Base-by-base conservation (phyloP, 106 monocot species). In the Dioscorea alata region DNA sequence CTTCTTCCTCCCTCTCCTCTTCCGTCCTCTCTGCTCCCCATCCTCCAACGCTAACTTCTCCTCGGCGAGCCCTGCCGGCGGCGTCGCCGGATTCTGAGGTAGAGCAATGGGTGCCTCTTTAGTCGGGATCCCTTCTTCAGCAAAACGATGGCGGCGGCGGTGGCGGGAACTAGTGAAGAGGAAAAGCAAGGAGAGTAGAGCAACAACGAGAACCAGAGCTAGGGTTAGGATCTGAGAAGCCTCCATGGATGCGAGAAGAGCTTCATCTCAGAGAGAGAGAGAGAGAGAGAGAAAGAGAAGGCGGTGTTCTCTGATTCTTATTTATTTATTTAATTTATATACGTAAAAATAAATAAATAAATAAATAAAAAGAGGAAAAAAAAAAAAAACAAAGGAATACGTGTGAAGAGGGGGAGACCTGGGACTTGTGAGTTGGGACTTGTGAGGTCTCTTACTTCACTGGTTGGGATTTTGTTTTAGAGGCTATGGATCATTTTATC, bases 1-100 rank as follows among this genome's bases (percentile, higher is more conserved):
- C 33, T 65, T 65, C 19, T 65, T 65, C 65, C 48, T 65, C 65
- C 65, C 65, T n/a, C 65, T 28, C 65, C 48, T 65, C 35, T 48
- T 65, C 65, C 65, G 12, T 42, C 65, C 42, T 18, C 34, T 35
- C 65, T 65, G 65, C 35, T 65, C 65, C 8, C 65, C 65, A 17
- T 35, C 35, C 35, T 9, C 33, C 65, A 18, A 15, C 33, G 34
- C 35, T 7, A 21, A 42, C 65, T 42, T 42, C 34, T 42, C 65
- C 35, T 19, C 64, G 33, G 33, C 12, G 14, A 0, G 64, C 31
- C 7, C 15, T 35, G 32, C 17, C 31, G 33, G 33, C 31, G 31
- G 31, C 64, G 64, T 28, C 31, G 64, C 33, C 25, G 64, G 61
- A 61, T n/a, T 13, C 42, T 28, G 23, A 63, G 33, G 17, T 4